Conservation (phyloP, 2,329 filamentous ascomycete species). For the Ploettnerulaceae sp. region DNA sequence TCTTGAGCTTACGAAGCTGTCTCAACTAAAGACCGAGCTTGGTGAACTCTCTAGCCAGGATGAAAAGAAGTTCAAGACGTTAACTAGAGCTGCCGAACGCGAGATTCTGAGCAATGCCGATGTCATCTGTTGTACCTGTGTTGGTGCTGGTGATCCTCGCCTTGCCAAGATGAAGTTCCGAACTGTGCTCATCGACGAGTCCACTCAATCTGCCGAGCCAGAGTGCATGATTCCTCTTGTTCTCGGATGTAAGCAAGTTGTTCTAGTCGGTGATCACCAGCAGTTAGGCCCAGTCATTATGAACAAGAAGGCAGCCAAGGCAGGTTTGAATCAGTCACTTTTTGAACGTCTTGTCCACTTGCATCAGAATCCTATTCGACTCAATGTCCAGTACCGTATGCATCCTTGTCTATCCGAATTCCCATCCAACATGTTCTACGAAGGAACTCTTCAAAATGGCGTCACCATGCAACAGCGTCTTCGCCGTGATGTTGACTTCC, state of each 20-base stretch:
- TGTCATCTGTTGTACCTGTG: conserved; percentile 97
- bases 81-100: conserved; percentile 88
- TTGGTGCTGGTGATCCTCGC: conserved; percentile 92
- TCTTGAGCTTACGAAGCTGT: conserved; percentile 84
- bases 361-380: conserved; percentile 81
- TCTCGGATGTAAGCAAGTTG: conserved; percentile 95
- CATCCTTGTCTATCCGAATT: conserved; percentile 96
- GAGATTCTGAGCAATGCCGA: conserved; percentile 94
- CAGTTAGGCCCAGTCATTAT: conserved; percentile 98
- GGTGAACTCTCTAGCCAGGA: conserved; percentile 92
- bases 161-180: conserved; percentile 97
- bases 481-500: conserved; percentile 92
- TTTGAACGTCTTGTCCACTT: conserved; percentile 95
- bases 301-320: conserved; percentile 99
- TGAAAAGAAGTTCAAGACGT: conserved; percentile 96
- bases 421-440: conserved; percentile 99
- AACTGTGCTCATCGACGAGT: conserved; percentile 96
- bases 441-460: conserved; percentile 93
- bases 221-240: conserved; percentile 99
- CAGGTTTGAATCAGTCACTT: conserved; percentile 94
- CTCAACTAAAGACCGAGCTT: conserved; percentile 84
- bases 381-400: conserved; percentile 99
- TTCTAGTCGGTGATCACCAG: conserved; percentile 97
- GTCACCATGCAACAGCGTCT: conserved; percentile 86
- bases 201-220: conserved; percentile 94